Evolutionary conservation across 1,139 yeast genomes (phyloP), one percentile per base, ranked within the genome.

Genomic region (Scheffersomyces segobiensis): DNA sequence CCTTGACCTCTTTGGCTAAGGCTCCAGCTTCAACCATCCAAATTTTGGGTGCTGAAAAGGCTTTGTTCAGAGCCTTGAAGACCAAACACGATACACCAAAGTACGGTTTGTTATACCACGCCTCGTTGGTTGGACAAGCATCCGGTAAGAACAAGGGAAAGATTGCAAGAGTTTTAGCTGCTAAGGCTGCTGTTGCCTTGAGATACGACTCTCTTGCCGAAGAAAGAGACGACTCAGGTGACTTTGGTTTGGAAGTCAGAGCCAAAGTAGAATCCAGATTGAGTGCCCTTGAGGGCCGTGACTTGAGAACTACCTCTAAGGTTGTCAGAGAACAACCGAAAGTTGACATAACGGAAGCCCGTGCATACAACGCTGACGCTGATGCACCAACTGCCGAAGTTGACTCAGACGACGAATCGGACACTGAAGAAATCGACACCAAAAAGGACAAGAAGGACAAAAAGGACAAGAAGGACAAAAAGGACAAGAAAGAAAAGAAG

Each of bases 11-110:
- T 66, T 84, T 95, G 70, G 96, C 99, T 63, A 95, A 95, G 82
- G 96, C 97, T 64, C 98, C 99, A 67, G 98, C 99, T 65, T 95
- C 99, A 46, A 95, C 99, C 60, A 92, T 96, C 63, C 99, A 95
- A 83, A 95, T 95, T 67, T 85, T 95, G 71, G 99, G 99, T 79
- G 99, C 99, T 67, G 99, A 95, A 81, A 95, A 95, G 87, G 99
- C 99, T 55, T 84, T 95, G 66, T 95, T 95, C 86, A 89, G 99
- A 82, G 99, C 99, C 65, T 86, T 95, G 75, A 95, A 95, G 84
- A 95, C 99, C 66, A 95, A 95, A 82, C 97, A 96, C 74, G 93
- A 95, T 81, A 95, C 99, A 63, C 99, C 99, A 70, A 95, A 95
- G 78, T 95, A 95, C 76, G 99, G 99, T 75, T 85, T 95, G 74